Evolutionary conservation across 2,329 filamentous ascomycete species (phyloP), one percentile per base, ranked within the genome.

Genomic region (Hypoxylon sp.): DNA sequence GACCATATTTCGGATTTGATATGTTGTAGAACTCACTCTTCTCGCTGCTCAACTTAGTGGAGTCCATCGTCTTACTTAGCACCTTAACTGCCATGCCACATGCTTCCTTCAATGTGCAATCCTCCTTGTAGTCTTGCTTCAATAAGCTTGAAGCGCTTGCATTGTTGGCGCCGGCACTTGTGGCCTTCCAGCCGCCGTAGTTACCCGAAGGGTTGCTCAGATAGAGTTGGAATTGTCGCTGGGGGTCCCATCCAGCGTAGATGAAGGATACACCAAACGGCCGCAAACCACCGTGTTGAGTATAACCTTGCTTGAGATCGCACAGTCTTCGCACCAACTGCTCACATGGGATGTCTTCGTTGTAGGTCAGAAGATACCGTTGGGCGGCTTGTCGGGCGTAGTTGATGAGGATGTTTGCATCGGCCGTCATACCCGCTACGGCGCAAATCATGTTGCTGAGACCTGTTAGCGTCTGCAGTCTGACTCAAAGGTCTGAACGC

Each of bases 381-480:
- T 99, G 96, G 76, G 96, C 96, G 77, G 93, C 92, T 88, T 97
- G 94, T 76, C 96, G 94, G 80, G 96, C 97, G 83, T 97, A 98
- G 87, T 99, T 99, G 90, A 99, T 99, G 81, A 99, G 94, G 82
- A 99, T 99, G 86, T 99, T 99, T 82, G 96, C 96, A 80, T 99
- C 96, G 78, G 96, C 96, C 50, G 94, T 99, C 95, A 99, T 98
- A 80, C 96, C 96, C 77, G 96, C 96, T 67, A 99, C 96, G 69
- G 96, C 96, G 83, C 94, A 98, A 83, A 99, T 98, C 97, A 99
- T 99, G 87, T 99, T 99, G 85, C 95, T 98, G 73, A 5, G 19
- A 42, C 39, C 17, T 37, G 55, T 63, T 50, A 61, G 61, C 29
- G 6, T 59, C 37, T 53, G 19, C 6, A 42, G 14, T 5, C 11